Conservation (phyloP, 768 basidiomycete species). For the Pisolithus marmoratus region DNA sequence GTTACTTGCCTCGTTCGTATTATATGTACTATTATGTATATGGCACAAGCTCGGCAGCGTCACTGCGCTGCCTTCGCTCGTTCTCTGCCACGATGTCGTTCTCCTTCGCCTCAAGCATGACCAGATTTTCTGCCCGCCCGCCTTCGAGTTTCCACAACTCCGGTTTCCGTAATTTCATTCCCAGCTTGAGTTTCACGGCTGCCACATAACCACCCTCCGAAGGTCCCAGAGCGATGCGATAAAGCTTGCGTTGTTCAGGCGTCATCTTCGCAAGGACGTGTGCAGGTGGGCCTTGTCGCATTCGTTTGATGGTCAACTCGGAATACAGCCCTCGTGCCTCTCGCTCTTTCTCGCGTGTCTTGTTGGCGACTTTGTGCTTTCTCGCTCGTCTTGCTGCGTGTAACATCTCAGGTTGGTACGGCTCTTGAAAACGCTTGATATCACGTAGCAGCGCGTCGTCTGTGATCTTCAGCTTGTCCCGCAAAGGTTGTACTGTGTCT, state of each 20-base stretch:
- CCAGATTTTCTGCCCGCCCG: constrained; percentile 22
- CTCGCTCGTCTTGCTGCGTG: constrained; percentile 50
- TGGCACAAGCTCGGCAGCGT: neutral
- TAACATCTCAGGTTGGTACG: constrained; percentile 46
- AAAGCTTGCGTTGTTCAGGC: constrained; percentile 38
- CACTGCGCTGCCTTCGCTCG: constrained; percentile 9
- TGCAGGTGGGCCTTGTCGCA: constrained; percentile 56
- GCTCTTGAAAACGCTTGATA: constrained; percentile 33
- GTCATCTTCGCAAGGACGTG: constrained; percentile 52
- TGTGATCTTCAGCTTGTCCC: constrained; percentile 27
- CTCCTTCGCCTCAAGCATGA: constrained; percentile 22
- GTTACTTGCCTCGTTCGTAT: no score
- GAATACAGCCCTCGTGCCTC: constrained; percentile 63
- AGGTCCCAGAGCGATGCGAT: constrained; percentile 44
- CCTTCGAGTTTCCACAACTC: constrained; percentile 31
- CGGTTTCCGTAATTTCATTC: constrained; percentile 40
- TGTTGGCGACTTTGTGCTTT: constrained; percentile 55
- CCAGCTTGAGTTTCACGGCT: constrained; percentile 50
- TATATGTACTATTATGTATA: neutral
- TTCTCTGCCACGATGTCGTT: constrained; percentile 28
- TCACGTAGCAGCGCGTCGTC: constrained; percentile 35
- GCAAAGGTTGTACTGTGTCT: constrained; percentile 34
- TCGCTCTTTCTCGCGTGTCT: constrained; percentile 53
- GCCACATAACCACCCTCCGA: constrained; percentile 71
- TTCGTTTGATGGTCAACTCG: constrained; percentile 39